Conservation (phyloP, 2,329 filamentous ascomycete genomes). For the Bisporella sp. region DNA sequence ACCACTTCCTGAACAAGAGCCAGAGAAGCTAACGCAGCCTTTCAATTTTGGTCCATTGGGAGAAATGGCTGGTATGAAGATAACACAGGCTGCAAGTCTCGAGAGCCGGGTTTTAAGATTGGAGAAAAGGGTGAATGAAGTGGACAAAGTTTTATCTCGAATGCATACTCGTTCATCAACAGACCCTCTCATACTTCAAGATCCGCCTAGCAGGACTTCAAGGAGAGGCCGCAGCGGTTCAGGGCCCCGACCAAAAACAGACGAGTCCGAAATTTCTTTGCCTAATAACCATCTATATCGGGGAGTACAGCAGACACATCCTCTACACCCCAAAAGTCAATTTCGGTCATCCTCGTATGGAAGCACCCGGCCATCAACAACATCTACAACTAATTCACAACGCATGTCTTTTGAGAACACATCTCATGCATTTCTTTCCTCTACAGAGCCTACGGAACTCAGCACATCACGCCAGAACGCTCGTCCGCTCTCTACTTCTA, state of each 20-base stretch:
- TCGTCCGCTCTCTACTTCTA: conserved; percentile 26
- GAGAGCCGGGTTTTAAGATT: conserved; percentile 46
- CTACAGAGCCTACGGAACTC: conserved; percentile 4
- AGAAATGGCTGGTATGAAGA: conserved; percentile 47
- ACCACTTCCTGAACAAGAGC: conserved; percentile 5
- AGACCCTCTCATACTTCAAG: conserved; percentile 16
- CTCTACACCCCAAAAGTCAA: conserved; percentile 3
- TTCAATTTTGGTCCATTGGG: conserved; percentile 47
- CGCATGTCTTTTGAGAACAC: conserved; percentile 14
- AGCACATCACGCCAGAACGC: conserved; percentile 7
- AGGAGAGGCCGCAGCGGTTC: conserved; percentile 12
- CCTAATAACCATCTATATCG: conserved; percentile 12
- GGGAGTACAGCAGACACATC: not conserved
- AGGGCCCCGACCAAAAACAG: conserved; percentile 14
- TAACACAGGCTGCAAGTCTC: conserved; percentile 46
- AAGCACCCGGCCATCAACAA: conserved; percentile 21
- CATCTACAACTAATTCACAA: conserved; percentile 18
- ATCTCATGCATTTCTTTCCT: conserved; percentile 4
- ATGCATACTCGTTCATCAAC: conserved; percentile 6
- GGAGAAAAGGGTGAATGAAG: conserved; percentile 43
- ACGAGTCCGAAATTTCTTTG: conserved; percentile 20
- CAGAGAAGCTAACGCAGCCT: conserved; percentile 38
- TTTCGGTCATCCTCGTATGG: conserved; percentile 16
- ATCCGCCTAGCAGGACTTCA: conserved; percentile 14
- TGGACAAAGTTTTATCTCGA: conserved; percentile 35